These are phyloP conservation scores for Pinus tabuliformis DNA, from an alignment of 75 land plant species.

Conservation along the genomic window DNA sequence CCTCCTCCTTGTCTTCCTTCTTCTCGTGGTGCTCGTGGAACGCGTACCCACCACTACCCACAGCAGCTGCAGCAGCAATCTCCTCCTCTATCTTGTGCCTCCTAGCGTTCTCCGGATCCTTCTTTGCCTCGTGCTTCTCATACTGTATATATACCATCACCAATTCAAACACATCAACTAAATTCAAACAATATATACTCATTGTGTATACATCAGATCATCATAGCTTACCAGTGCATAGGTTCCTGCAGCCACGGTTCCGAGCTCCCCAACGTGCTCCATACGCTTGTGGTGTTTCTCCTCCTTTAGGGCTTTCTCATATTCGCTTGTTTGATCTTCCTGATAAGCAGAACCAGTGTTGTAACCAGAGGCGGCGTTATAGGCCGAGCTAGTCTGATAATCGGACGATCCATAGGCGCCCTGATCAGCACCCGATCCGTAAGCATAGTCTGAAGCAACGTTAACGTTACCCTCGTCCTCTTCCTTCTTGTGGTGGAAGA, in stretches of 20 bases:
- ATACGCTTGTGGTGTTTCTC: slow-evolving; percentile 9
- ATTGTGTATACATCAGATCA: not conserved
- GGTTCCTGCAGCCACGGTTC: slow-evolving; percentile 19
- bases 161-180: not conserved
- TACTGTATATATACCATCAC: slow-evolving; percentile 10
- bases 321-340: not conserved
- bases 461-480: not conserved
- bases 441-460: not conserved
- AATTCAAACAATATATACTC: not conserved
- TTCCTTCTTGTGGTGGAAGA: slow-evolving; percentile 1
- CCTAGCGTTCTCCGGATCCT: slow-evolving; percentile 30
- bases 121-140: slow-evolving; percentile 31
- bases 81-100: slow-evolving; percentile 36
- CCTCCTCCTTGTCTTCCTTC: slow-evolving; percentile 10
- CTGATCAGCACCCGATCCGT: no score
- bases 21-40: slow-evolving; percentile 31
- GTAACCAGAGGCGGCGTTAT: no score
- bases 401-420: no score
- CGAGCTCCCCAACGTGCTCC: slow-evolving; percentile 19
- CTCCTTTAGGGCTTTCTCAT: not conserved
- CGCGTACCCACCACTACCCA: slow-evolving; percentile 24
- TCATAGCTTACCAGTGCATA: slow-evolving; percentile 27
- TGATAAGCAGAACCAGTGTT: no score
- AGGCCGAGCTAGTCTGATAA: no score
- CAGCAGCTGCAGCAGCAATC: slow-evolving; percentile 21